Conservation (phyloP, 352 stramenopile species). For the Phytopythium boreale region DNA sequence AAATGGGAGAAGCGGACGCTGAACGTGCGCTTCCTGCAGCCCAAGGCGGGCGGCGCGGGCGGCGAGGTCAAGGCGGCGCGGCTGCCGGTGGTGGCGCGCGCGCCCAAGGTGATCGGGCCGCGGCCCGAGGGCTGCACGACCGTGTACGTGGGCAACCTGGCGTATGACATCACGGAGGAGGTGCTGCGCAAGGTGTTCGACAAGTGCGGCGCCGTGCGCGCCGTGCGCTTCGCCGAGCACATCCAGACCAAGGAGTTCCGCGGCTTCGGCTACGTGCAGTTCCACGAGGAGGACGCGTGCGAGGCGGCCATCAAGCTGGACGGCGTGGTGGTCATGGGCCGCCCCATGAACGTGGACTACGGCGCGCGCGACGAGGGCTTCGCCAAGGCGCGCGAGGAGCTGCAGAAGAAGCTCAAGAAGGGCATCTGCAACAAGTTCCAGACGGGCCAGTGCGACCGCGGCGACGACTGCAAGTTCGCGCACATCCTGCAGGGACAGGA, state of each 20-base stretch:
- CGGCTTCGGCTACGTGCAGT: constrained; percentile 92
- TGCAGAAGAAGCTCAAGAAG: constrained; percentile 78
- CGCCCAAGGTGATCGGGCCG: constrained; percentile 50
- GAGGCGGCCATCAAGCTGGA: constrained; percentile 81
- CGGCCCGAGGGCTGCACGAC: constrained; percentile 86
- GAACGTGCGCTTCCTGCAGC: constrained; percentile 83
- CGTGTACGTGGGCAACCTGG: constrained; percentile 96
- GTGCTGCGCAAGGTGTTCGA: constrained; percentile 81
- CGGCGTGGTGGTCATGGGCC: constrained; percentile 80
- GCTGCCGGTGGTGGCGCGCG: constrained; percentile 4
- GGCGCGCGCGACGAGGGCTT: constrained; percentile 62
- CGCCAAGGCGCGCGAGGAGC: constrained; percentile 61
- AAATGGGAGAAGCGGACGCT: constrained; percentile 84
- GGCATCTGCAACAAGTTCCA: constrained; percentile 76
- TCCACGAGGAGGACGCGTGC: constrained; percentile 86
- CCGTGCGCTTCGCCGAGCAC: constrained; percentile 81
- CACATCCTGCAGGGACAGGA: constrained; percentile 62
- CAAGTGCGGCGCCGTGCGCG: constrained; percentile 71
- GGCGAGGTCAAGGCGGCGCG: background rate
- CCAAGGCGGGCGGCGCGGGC: constrained; percentile 33
- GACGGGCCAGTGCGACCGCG: constrained; percentile 49
- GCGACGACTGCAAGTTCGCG: constrained; percentile 70
- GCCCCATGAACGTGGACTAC: constrained; percentile 84
- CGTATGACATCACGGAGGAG: constrained; percentile 93
- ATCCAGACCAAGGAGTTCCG: constrained; percentile 86